Conservation (phyloP, 805 yeast species). For the Myxozyma lipomycoides region DNA sequence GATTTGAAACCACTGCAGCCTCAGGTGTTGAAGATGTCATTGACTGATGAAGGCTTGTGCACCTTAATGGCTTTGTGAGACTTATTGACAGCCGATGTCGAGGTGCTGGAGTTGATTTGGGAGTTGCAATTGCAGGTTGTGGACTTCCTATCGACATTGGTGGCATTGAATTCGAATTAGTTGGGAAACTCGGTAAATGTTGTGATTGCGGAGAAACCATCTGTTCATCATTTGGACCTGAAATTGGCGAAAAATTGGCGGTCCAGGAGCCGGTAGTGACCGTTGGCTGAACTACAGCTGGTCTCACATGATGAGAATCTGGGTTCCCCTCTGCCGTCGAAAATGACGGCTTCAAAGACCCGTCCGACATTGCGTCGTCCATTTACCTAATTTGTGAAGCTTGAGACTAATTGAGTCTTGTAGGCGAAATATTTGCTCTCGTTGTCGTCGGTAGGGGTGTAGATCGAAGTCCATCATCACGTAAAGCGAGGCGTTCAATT, state of each 20-base stretch:
- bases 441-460: too few relatives aligned
- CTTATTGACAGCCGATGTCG: slow-evolving; percentile 4
- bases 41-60: slow-evolving; percentile 11
- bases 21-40: slow-evolving; percentile 7
- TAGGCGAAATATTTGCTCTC: too few relatives aligned
- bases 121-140: not conserved
- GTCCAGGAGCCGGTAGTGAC: too few relatives aligned
- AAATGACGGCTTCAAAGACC: too few relatives aligned
- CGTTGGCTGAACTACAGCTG: not conserved
- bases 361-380: too few relatives aligned
- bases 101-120: not conserved
- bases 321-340: too few relatives aligned
- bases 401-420: too few relatives aligned
- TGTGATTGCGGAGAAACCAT: not conserved
- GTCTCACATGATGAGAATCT: not conserved
- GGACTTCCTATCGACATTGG: not conserved
- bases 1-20: not conserved
- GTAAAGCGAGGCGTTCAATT: too few relatives aligned
- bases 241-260: not conserved
- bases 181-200: not conserved
- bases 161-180: not conserved
- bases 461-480: too few relatives aligned
- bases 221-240: not conserved
- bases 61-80: slow-evolving; percentile 6
- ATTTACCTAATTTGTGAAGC: too few relatives aligned